Evolutionary conservation across 768 basidiomycete species (phyloP), one percentile per base, ranked within the genome.

Genomic region (Pleurotus tuber-regium): DNA sequence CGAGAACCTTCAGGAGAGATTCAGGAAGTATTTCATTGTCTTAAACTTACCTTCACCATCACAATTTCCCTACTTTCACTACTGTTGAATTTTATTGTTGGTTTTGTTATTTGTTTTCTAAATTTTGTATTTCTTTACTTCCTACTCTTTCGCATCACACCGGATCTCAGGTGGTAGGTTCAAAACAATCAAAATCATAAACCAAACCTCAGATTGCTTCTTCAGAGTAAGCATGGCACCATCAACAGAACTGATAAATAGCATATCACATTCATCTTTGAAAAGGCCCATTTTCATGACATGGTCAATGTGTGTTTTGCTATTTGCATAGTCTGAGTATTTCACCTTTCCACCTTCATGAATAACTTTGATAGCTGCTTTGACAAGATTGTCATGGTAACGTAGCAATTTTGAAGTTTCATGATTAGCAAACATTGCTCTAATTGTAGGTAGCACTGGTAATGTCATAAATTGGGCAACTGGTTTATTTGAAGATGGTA

Each of bases 181-280:
- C 24, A 65, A 53, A 6, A 65, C 21, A 7, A 61, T 55, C 2
- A 64, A 12, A 26, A 61, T 56, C 2, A 63, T 14, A 21, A 67
- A 40, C 62, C 58, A 66, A 2, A 57, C 60, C 38, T 65, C 59
- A 10, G 62, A 66, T 30, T 66, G 63, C 44, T 68, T 68, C 43
- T 68, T 68, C 61, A 67, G 57, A 21, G 66, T 67, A 18, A 68
- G 52, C 50, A 67, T 65, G 3, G 67, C 67, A 4, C 65, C 65
- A 60, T 66, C 63, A 7, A 54, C 62, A 11, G 63, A 65, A 4
- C 61, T 36, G 9, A 59, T 59, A 43, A 62, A 59, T 23, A 58
- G 59, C 33, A 61, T 53, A 50, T 66, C 65, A 19, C 56, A 46
- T 10, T 43, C 16, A 50, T 60, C 61, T 52, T 64, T 16, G 44